Conservation (phyloP, 176 grass and related monocot species). For the Aegilops sharonensis region DNA sequence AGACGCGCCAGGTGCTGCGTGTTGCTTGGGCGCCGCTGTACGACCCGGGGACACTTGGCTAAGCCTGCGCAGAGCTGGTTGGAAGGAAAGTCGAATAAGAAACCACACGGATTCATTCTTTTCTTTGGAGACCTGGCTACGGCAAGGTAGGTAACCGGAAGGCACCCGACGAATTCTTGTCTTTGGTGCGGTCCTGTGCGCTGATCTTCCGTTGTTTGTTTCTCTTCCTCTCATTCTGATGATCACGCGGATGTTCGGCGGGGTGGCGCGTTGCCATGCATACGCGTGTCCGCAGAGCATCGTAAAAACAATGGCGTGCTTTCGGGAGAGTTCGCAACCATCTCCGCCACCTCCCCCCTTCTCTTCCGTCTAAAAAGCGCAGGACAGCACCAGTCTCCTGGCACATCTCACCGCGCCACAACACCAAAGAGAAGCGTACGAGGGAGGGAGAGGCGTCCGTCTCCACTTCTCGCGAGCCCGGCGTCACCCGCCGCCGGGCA, state of each 20-base stretch:
- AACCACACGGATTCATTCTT: neutral
- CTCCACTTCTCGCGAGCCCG: neutral
- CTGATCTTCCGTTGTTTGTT: neutral
- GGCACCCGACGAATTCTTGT: neutral
- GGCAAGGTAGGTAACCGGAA: neutral
- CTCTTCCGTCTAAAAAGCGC: neutral
- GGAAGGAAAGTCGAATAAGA: neutral
- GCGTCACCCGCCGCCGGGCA: conserved; percentile 15
- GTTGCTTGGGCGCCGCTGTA: neutral
- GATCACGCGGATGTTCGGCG: neutral
- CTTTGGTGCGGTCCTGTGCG: neutral
- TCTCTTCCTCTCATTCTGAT: too few species aligned
- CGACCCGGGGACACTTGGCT: neutral
- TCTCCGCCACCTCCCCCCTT: neutral
- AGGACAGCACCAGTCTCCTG: neutral
- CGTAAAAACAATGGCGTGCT: neutral
- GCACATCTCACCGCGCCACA: neutral
- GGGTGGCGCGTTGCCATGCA: neutral
- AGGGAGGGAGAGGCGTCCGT: neutral
- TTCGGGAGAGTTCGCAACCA: conserved; percentile 32
- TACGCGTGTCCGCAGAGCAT: neutral
- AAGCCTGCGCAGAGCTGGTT: neutral
- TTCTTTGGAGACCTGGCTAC: neutral
- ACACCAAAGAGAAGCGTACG: neutral
- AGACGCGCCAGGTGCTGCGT: neutral